Base-by-base conservation (phyloP, 495 filamentous ascomycete species). In the Staphylotrichum longicolle region DNA sequence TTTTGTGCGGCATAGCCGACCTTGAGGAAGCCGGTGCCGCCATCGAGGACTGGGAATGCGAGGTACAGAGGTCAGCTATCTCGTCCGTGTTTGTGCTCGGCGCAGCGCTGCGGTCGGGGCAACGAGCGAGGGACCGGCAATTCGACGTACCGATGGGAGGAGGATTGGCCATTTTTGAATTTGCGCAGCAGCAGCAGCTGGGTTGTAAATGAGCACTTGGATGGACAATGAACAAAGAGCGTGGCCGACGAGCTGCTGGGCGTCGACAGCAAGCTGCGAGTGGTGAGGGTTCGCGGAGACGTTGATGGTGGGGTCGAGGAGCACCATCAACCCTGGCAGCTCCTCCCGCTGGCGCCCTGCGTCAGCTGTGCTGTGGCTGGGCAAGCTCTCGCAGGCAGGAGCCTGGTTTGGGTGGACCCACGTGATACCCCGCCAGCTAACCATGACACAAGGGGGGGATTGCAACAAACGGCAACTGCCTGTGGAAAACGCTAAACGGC, bases 11-110 rank as follows among this genome's bases (percentile, higher is more conserved):
- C 95, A 82, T 97, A 98, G 74, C 94, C 94, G 78, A 96, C 94
- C 79, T 99, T 99, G 75, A 98, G 88, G 85, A 98, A 99, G 75
- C 94, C 94, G 71, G 94, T 98, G 78, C 94, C 94, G 85, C 95
- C 95, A 85, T 98, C 94, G 84, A 98, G 93, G 72, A 98, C 94
- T 98, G 57, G 3, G 72, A 66, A 52, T 1, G 33, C 27, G 15
- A 72, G 68, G 50, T 1, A 20, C 34, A 30, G 37, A 68, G 32
- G 76, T 58, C 56, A 71, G 67, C 30, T 50, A 12, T 55, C 44
- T 41, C 8, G 7, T 33, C 66, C 62, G 27, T 32, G 53, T 58
- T 55, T 41, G 40, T 49, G 5, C 41, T 9, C 20, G 8, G 37
- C 40, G 35, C 44, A 20, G 7, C 40, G 54, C 37, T 47, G 44